Evolutionary conservation across 306 rosid species (phyloP), one percentile per base, ranked within the genome.

Genomic region (Vigna reflexopilosa): DNA sequence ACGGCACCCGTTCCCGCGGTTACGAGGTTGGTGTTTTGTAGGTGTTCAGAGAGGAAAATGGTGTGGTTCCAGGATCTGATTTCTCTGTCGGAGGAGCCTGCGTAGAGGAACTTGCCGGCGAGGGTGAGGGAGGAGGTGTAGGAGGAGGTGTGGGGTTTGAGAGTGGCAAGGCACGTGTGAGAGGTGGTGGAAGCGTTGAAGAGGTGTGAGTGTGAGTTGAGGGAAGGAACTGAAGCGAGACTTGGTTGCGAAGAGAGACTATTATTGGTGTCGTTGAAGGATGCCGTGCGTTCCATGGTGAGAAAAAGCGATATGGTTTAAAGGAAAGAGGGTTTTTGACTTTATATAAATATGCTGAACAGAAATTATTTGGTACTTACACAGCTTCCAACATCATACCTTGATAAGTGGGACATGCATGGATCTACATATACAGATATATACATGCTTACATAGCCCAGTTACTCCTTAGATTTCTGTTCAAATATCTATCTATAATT

Each of bases 1-100:
- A 94, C 92, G 0, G 97, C 97, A 48, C 98, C 97, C 15, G 91
- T 90, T 58, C 97, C 97, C 0, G 97, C 86, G 0, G 77, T 7
- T 14, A 85, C 81, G 4, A 7, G 7, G 85, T 77, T 82, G 24
- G 54, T 45, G 47, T 70, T 28, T 72, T 72, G 64, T 17, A 1
- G 24, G 12, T 47, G 34, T 16, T 83, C 81, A 0, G 80, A 49
- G 58, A 49, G 76, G 7, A 80, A 51, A 73, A 74, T 50, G 72
- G 76, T 64, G 11, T 68, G 79, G 67, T 79, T 80, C 91, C 93
- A 94, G 1, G 87, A 86, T 40, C 76, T 73, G 87, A 94, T 87
- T 89, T 94, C 91, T 72, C 84, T 63, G 86, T 90, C 84, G 6
- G 97, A 91, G 9, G 97, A 90, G 70, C 88, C 98, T 0, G 89